phyloP scores from a whole-genome alignment of 345 rosid species.

The Murraya paniculata region DNA sequence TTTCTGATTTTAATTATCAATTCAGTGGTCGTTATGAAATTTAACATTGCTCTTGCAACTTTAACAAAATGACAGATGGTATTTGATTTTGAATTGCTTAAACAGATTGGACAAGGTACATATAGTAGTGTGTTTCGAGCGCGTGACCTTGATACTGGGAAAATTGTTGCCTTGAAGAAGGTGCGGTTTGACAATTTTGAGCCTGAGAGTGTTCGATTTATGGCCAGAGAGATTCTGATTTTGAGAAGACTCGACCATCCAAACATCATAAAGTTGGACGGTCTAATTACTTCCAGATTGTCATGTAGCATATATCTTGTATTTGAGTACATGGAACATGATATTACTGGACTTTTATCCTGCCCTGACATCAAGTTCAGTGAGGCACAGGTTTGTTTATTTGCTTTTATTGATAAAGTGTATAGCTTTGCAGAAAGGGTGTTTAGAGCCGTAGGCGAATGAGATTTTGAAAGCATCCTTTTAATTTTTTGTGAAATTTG shows the following conservation, averaged over 20 bases:
- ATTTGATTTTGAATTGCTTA: constrained; percentile 10
- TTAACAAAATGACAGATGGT: background rate
- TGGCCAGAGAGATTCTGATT: constrained; percentile 95
- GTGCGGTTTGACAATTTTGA: constrained; percentile 94
- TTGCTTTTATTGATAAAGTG: constrained; percentile 7
- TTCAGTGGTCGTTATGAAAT: background rate
- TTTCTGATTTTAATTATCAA: background rate
- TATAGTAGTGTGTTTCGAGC: constrained; percentile 97
- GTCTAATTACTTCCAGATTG: constrained; percentile 75
- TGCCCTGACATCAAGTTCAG: constrained; percentile 78
- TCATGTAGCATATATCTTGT: constrained; percentile 89
- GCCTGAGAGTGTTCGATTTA: constrained; percentile 97
- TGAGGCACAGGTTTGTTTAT: constrained; percentile 73
- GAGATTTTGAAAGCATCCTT: background rate
- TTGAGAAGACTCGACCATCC: constrained; percentile 91
- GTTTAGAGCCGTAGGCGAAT: background rate
- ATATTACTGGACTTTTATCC: constrained; percentile 85
- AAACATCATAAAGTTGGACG: constrained; percentile 85
- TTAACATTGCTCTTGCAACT: background rate
- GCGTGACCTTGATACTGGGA: constrained; percentile 69
- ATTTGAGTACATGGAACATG: constrained; percentile 99
- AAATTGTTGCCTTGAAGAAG: constrained; percentile 90
- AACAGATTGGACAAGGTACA: constrained; percentile 96
- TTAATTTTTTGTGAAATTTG: background rate
- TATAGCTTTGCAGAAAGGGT: background rate